Evolutionary conservation across 108 stramenopile species (phyloP).

Genomic region (Skeletonema menzelii): DNA sequence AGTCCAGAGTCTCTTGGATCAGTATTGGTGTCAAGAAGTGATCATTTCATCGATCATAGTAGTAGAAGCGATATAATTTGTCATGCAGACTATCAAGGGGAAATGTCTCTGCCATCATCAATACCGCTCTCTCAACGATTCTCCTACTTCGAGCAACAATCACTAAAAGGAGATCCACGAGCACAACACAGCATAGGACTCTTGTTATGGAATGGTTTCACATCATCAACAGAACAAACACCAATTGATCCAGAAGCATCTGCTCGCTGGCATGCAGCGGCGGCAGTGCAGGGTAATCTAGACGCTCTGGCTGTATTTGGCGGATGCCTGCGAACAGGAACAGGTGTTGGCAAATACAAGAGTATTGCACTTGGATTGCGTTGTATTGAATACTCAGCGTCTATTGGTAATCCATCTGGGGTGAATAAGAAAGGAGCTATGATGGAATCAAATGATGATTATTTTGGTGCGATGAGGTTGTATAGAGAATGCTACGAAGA

Average conservation of each 20-base stretch:
- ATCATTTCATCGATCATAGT: not conserved
- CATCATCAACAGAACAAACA: not conserved
- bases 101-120: slow-evolving; percentile 6
- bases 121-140: slow-evolving; percentile 12
- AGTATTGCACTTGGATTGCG: slow-evolving; percentile 1
- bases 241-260: slow-evolving; percentile 9
- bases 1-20: not conserved
- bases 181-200: slow-evolving; percentile 35
- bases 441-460: slow-evolving; percentile 8
- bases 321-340: slow-evolving; percentile 32
- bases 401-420: slow-evolving; percentile 10
- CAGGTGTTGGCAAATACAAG: slow-evolving; percentile 16
- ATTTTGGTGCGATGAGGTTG: slow-evolving; percentile 8
- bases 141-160: slow-evolving; percentile 6
- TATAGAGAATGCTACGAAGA: slow-evolving; percentile 10
- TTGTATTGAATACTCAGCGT: slow-evolving; percentile 8
- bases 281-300: slow-evolving; percentile 26
- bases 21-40: not conserved
- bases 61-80: not conserved
- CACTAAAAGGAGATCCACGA: slow-evolving; percentile 9
- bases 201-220: slow-evolving; percentile 34
- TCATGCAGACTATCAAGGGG: not conserved
- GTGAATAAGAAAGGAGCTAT: slow-evolving; percentile 30
- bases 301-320: slow-evolving; percentile 32
- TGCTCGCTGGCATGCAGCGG: slow-evolving; percentile 26